Percentiles rank a stretch among this genome's conserved stretches.
Conservation (phyloP, 1,284 basidiomycete genomes). For the Microbotryum lychnidis-dioicae region DNA sequence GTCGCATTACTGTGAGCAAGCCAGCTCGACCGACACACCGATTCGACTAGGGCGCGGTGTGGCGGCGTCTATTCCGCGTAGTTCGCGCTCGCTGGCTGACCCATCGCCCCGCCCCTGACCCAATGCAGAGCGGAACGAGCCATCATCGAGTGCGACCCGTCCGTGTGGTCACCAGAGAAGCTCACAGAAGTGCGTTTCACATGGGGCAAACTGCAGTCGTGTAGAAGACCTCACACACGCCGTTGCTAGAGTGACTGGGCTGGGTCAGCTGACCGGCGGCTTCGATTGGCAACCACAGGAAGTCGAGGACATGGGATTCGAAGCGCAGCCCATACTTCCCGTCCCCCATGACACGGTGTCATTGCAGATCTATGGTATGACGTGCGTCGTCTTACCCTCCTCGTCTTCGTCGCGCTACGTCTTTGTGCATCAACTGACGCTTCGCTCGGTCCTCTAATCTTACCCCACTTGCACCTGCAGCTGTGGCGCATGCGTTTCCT, state of each 20-base stretch:
- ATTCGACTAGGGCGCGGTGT: not conserved
- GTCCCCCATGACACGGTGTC: constrained; percentile 57
- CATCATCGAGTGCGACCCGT: constrained; percentile 76
- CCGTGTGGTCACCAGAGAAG: constrained; percentile 67
- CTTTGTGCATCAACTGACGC: too few relatives aligned
- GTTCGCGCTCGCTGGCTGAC: too few relatives aligned
- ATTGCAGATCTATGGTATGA: constrained; percentile 83
- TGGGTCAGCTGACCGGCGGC: not conserved
- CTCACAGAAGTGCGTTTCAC: constrained; percentile 57
- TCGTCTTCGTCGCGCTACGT: not conserved
- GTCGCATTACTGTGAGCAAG: constrained; percentile 66
- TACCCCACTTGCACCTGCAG: not conserved
- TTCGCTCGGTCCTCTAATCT: too few relatives aligned
- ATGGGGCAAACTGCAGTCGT: not conserved
- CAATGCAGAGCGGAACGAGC: constrained; percentile 67
- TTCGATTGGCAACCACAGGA: constrained; percentile 48
- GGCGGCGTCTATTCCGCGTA: not conserved
- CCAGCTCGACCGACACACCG: not conserved
- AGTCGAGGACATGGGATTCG: constrained; percentile 87
- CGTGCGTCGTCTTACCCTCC: constrained; percentile 50
- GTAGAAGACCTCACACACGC: not conserved
- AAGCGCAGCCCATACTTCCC: constrained; percentile 64
- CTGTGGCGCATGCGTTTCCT: constrained; percentile 57
- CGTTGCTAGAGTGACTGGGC: not conserved
- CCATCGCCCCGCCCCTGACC: not conserved